Conservation (phyloP, 208 protist species). For the Acanthamoeba healyi region DNA sequence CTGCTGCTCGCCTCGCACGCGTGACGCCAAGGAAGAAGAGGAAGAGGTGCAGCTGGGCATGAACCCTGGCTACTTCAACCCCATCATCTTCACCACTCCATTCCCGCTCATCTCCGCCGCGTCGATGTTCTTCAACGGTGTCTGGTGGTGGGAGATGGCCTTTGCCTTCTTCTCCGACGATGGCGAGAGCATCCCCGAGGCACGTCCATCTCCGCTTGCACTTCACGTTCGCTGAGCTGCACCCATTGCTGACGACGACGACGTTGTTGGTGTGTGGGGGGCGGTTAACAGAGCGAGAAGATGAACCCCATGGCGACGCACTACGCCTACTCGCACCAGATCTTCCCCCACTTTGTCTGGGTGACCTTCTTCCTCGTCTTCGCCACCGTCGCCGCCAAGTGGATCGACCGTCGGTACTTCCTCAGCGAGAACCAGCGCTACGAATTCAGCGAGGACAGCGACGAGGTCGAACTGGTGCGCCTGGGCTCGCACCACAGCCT, state of each 20-base stretch:
- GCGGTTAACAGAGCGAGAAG: not conserved
- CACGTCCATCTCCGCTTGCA: not conserved
- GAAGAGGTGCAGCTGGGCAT: slow-evolving; percentile 63
- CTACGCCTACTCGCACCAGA: slow-evolving; percentile 58
- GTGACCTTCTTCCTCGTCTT: slow-evolving; percentile 40
- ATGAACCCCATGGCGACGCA: slow-evolving; percentile 53
- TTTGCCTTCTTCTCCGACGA: slow-evolving; percentile 52
- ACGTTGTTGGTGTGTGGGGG: no score
- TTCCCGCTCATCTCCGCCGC: slow-evolving; percentile 40
- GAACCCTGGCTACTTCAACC: slow-evolving; percentile 68
- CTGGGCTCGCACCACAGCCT: slow-evolving; percentile 1
- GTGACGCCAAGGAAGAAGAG: slow-evolving; percentile 53
- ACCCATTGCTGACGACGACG: no score
- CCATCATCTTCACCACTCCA: slow-evolving; percentile 45
- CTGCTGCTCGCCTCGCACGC: slow-evolving; percentile 16
- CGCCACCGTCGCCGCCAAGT: slow-evolving; percentile 28
- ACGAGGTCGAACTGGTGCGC: slow-evolving; percentile 1
- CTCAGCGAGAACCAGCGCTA: slow-evolving; percentile 18
- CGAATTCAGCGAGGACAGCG: not conserved
- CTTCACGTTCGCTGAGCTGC: not conserved
- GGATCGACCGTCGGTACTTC: slow-evolving; percentile 25
- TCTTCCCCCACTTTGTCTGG: slow-evolving; percentile 63
- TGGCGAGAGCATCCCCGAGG: not conserved
- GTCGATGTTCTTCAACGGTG: slow-evolving; percentile 63
- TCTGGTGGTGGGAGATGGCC: slow-evolving; percentile 72